Base-by-base conservation (phyloP, 768 basidiomycete species). In the Suillus ampliporus region DNA sequence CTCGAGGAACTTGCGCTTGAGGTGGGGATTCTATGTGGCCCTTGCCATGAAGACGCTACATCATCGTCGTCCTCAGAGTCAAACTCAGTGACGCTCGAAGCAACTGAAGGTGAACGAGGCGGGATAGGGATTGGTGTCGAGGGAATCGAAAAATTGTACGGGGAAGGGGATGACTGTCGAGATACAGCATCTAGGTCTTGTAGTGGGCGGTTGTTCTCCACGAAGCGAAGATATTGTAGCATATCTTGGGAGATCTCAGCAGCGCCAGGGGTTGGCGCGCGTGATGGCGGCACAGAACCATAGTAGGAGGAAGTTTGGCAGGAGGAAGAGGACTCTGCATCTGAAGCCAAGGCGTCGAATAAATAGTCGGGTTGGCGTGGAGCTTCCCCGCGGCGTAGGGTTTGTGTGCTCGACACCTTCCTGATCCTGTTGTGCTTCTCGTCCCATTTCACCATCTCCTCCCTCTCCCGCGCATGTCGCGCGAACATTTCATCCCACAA, bases 401-500 rank as follows among this genome's bases (percentile, higher is more conserved):
- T 86, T 64, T 83, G 82, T 60, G 71, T 72, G 61, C 84, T 85
- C 13, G 69, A 60, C 15, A 76, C 72, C 37, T 75, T 79, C 61
- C 68, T 81, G 5, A 68, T 5, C 57, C 69, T 59, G 40, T 64
- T 62, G 5, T 72, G 69, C n/a, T 53, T 68, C 41, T 79, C 77
- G 21, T 89, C 84, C 84, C 86, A 84, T 5, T 71, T 74, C 56
- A 87, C 58, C 23, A 89, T 70, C 57, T 84, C 84, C 63, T 87
- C 84, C 38, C 83, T 77, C 74, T 90, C 88, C 47, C 77, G 74
- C 61, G 84, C 75, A 67, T 90, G 88, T 26, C 88, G 81, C 21
- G 72, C 62, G 48, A 90, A 78, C 58, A 90, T 76, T 67, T 87
- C 88, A 58, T 89, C 88, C 89, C 89, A 90, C 4, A 84, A 69